Percentiles rank a stretch among this genome's conserved stretches.
phyloP scores from a whole-genome alignment of 371 early-diverging fungal genomes.

The Mortierella sp. region DNA sequence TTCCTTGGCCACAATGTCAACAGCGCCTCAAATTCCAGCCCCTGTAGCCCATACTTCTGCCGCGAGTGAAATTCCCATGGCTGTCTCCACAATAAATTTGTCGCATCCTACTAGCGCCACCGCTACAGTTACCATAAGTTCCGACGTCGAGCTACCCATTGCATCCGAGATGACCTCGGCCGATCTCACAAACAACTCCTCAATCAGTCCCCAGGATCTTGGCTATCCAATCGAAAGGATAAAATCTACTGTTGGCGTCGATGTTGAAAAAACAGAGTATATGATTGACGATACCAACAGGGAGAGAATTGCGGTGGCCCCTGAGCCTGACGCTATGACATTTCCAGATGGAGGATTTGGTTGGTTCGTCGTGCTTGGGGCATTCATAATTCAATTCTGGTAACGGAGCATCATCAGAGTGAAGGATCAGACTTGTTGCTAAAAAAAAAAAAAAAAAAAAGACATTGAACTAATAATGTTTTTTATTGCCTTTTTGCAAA shows the following conservation, averaged over 20 bases:
- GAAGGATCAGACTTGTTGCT: too few relatives aligned
- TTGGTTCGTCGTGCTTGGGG: conserved; percentile 70
- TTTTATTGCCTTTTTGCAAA: not conserved
- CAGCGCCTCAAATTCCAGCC: not conserved
- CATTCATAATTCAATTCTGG: conserved; percentile 67
- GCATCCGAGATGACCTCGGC: not conserved
- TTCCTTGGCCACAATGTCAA: not conserved
- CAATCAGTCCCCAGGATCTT: not conserved
- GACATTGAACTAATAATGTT: not conserved
- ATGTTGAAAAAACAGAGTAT: conserved; percentile 3
- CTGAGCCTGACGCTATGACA: not conserved
- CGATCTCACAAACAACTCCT: not conserved
- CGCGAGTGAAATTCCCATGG: not conserved
- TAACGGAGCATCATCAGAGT: not conserved
- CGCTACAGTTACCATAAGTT: not conserved
- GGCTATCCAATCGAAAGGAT: not conserved
- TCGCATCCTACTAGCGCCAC: not conserved
- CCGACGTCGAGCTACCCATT: not conserved
- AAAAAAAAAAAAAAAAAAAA: not conserved
- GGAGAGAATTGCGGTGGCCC: not conserved
- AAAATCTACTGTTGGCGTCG: not conserved
- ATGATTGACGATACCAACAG: not conserved
- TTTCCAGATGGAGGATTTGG: conserved; percentile 68
- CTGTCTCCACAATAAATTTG: not conserved
- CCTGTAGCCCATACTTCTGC: not conserved